phyloP scores from a whole-genome alignment of 352 stramenopile genomes.

The Phytophthora macrochlamydospora region DNA sequence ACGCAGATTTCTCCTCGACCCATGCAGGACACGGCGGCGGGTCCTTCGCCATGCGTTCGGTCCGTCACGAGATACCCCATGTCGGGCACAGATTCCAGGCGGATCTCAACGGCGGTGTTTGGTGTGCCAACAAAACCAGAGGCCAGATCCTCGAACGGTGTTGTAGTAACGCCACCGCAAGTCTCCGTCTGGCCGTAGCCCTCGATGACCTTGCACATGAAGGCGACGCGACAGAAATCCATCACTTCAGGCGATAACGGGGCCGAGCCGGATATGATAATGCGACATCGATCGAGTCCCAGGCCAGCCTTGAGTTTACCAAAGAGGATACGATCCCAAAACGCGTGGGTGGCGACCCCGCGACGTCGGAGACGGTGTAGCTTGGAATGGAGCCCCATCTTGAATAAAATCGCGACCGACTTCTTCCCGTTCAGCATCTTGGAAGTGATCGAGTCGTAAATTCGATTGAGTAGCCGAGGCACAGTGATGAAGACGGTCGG shows the following conservation, averaged over 20 bases:
- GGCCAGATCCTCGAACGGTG: conserved; percentile 39
- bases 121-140: conserved; percentile 93
- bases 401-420: conserved; percentile 88
- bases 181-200: conserved; percentile 98
- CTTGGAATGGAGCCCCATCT: conserved; percentile 67
- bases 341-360: conserved; percentile 49
- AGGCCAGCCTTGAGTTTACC: conserved; percentile 91
- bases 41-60: conserved; percentile 48
- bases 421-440: conserved; percentile 61
- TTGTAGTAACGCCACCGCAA: conserved; percentile 79
- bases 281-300: conserved; percentile 77
- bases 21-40: conserved; percentile 38
- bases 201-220: conserved; percentile 89
- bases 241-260: conserved; percentile 93
- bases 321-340: conserved; percentile 97
- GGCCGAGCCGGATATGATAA: conserved; percentile 95
- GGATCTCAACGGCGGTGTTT: conserved; percentile 88
- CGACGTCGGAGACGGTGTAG: conserved; percentile 64
- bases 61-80: conserved; percentile 95
- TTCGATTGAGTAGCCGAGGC: conserved; percentile 96
- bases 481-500: conserved; percentile 94
- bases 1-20: conserved; percentile 72
- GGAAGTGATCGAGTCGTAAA: conserved; percentile 94
- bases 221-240: conserved; percentile 93
- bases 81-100: conserved; percentile 95